phyloP scores from a whole-genome alignment of 1,284 basidiomycete genomes.

The Amylostereum areolatum region DNA sequence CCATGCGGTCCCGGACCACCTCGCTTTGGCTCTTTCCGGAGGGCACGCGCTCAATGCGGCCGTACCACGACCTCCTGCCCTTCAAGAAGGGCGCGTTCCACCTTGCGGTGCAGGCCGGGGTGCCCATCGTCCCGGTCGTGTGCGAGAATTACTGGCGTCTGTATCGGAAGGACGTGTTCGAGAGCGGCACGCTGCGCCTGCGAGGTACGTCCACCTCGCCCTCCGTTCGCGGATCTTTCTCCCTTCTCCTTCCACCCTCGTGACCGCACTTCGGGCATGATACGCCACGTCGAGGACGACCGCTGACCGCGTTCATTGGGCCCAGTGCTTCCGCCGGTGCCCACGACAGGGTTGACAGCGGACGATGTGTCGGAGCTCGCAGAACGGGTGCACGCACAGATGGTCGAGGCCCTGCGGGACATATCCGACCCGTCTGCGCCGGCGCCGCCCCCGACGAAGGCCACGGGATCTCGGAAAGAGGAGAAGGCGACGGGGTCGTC shows the following conservation, averaged over 20 bases:
- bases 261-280: too few species aligned
- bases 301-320: too few species aligned
- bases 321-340: conserved; percentile 72
- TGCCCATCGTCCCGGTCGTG: conserved; percentile 89
- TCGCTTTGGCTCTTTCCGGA: conserved; percentile 93
- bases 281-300: too few species aligned
- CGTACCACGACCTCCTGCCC: conserved; percentile 66
- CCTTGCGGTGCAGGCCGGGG: conserved; percentile 82
- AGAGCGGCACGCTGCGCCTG: conserved; percentile 73
- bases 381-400: conserved; percentile 58
- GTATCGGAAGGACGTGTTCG: conserved; percentile 78
- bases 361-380: conserved; percentile 63
- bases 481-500: conserved; percentile 7
- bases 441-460: conserved; percentile 11
- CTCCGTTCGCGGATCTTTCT: too few species aligned
- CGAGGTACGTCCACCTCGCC: conserved; percentile 53
- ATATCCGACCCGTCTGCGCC: conserved; percentile 45
- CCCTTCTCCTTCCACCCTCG: too few species aligned
- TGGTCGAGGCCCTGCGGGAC: conserved; percentile 64
- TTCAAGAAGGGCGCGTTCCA: conserved; percentile 99
- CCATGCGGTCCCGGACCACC: conserved; percentile 72
- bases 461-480: conserved; percentile 1
- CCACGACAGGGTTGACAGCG: conserved; percentile 61
- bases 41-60: conserved; percentile 78
- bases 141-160: conserved; percentile 91